Base-by-base conservation (phyloP, 2,329 filamentous ascomycete species). In the Xylaria arbuscula region DNA sequence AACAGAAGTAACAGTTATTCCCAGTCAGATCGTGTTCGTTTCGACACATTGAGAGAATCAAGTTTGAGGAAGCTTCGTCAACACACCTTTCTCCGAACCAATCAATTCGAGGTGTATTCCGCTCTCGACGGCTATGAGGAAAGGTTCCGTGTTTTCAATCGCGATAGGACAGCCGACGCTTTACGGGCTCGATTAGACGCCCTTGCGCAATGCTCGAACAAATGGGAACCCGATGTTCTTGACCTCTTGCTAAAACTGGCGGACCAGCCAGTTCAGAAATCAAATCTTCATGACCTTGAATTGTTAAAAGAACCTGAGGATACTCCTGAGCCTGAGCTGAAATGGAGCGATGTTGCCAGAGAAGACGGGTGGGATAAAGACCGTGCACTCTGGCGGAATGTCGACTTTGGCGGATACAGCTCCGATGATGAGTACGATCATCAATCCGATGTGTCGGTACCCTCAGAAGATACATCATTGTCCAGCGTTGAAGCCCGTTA, bases 231-330 rank as follows among this genome's bases (percentile, higher is more conserved):
- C 0, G 96, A 98, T 73, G 85, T 92, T 15, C 82, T 98, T 15
- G 90, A 92, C 58, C 80, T 98, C 0, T 81, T 98, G 11, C 83
- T 98, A 8, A 88, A 93, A 69, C 87, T 98, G 0, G 95, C 95
- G 1, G 90, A 97, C 73, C 87, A 90, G 62, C 95, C 96, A 2
- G 87, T 90, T 0, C 86, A 90, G 61, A 90, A 93, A 60, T 88
- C 92, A 0, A 87, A 83, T 3, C 80, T 95, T 0, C 84, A 87
- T 48, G 86, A 89, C 70, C 81, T 96, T n/a, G 84, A 89, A 19
- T 78, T 81, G 1, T 79, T 91, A 2, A 83, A 79, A 38, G 77
- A 83, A 45, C 81, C 84, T 0, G 79, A 82, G 8, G 78, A 83
- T 3, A 81, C 83, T 17, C 76, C 80, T 1, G 81, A 80, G 3